These are phyloP conservation scores for Tetraselmis striata DNA, from an alignment of 139 green algal species.

Conservation along the genomic window DNA sequence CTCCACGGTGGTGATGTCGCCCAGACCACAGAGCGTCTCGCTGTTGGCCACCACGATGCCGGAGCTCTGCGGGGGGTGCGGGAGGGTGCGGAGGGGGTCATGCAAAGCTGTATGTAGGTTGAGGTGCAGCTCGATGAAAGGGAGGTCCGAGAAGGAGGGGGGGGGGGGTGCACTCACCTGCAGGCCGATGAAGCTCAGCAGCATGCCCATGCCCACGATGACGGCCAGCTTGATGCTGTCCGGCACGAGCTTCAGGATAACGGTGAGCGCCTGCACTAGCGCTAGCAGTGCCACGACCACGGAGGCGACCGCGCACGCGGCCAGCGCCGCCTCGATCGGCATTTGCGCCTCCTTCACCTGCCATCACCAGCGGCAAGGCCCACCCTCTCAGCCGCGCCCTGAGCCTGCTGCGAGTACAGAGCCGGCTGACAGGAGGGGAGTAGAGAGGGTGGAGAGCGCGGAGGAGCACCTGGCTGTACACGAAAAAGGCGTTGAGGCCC, in stretches of 20 bases:
- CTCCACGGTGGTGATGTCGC: background rate
- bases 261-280: slow-evolving; percentile 19
- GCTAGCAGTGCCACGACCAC: slow-evolving; percentile 31
- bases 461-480: slow-evolving; percentile 33
- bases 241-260: slow-evolving; percentile 34
- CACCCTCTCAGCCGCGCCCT: no score
- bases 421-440: no score
- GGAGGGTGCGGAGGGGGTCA: no score
- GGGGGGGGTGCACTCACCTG: no score
- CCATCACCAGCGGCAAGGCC: no score
- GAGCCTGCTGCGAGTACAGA: no score
- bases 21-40: slow-evolving; percentile 20
- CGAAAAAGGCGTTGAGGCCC: slow-evolving; percentile 40
- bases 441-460: no score
- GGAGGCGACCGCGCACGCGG: slow-evolving; percentile 28
- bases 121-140: no score
- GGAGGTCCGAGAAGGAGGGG: no score
- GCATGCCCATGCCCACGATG: slow-evolving; percentile 42
- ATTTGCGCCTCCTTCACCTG: slow-evolving; percentile 27
- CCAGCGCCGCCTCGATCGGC: slow-evolving; percentile 21
- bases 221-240: slow-evolving; percentile 45
- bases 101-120: no score
- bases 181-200: slow-evolving; percentile 42
- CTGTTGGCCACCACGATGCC: slow-evolving; percentile 26
- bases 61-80: background rate